Evolutionary conservation across 164 flowering plant species (phyloP), one percentile per base, ranked within the genome.

Genomic region (Berberis thunbergii): DNA sequence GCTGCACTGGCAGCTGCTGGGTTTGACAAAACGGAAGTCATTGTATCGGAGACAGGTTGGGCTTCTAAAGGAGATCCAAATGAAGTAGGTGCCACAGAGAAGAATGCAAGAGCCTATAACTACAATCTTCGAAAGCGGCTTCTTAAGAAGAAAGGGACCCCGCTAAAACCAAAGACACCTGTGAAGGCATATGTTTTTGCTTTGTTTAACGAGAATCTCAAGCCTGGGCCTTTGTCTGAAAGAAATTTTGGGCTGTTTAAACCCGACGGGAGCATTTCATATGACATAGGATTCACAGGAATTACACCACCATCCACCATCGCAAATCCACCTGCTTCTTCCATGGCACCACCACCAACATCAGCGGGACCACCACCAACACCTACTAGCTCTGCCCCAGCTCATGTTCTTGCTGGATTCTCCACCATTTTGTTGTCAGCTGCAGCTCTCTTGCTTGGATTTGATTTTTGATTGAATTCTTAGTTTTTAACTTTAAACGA

Each of bases 1-100:
- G 72, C 72, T 45, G 97, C 97, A 9, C 52, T 91, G 70, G 97
- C 84, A 48, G 84, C 81, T 49, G 85, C 75, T 2, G 97, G 91
- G 2, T 88, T 72, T 60, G 64, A 43, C 2, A 83, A 83, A 60
- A 85, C 74, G 83, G 83, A 85, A 64, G 96, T 91, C 41, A 83
- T 83, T 7, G 91, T 88, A 26, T 88, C 97, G 0, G 95, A 91
- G 61, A 91, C 97, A 1, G 93, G 97, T 2, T 91, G 97, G 97
- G 93, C 95, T 10, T 88, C 95, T 2, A 67, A 64, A 2, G 97
- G 97, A 4, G 97, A 88, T 67, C 67, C 58, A 1, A 67, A 80
- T 64, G 97, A 91, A 74, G 82, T 78, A 0, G 93, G 93, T 2
- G 91, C 93, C 3, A 72, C 57, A 0, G 6, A 72, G 45, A 73